These are phyloP conservation scores for Citrullus colocynthis DNA, from an alignment of 306 rosid species.

Conservation along the genomic window DNA sequence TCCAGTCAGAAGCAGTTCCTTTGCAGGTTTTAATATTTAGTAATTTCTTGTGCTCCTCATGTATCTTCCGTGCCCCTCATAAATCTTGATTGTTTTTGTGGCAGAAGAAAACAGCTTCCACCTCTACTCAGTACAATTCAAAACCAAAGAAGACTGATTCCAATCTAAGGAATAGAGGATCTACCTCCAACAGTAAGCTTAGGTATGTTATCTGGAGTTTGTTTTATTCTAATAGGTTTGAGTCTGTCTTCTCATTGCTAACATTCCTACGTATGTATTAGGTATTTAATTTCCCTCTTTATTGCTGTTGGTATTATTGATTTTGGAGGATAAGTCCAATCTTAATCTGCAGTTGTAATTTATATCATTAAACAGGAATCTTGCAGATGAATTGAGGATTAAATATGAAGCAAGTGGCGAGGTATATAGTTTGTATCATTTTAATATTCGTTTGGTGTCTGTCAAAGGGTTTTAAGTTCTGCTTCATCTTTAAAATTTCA, in stretches of 20 bases:
- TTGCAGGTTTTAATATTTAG: conserved; percentile 35
- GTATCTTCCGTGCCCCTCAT: conserved; percentile 10
- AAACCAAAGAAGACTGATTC: conserved; percentile 62
- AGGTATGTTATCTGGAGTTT: conserved; percentile 33
- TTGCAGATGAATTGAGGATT: conserved; percentile 24
- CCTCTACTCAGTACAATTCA: conserved; percentile 37
- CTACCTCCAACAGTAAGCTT: conserved; percentile 64
- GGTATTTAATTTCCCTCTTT: conserved; percentile 9
- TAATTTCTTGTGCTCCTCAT: neutral
- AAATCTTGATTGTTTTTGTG: conserved; percentile 3
- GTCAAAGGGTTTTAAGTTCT: neutral
- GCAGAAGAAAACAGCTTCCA: conserved; percentile 37
- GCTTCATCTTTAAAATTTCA: conserved; percentile 9
- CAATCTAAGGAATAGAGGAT: conserved; percentile 42
- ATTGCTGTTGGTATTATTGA: neutral
- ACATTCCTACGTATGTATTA: neutral
- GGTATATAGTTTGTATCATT: conserved; percentile 32
- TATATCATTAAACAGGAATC: conserved; percentile 18
- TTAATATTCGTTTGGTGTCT: conserved; percentile 1
- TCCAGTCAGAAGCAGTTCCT: conserved; percentile 26
- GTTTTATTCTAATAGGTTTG: neutral
- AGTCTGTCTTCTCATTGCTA: neutral
- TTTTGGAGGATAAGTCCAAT: neutral
- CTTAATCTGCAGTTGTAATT: neutral
- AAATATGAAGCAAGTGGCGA: conserved; percentile 79